phyloP scores from a whole-genome alignment of 2,329 filamentous ascomycete species.

The Rhinocladiella mackenziei region DNA sequence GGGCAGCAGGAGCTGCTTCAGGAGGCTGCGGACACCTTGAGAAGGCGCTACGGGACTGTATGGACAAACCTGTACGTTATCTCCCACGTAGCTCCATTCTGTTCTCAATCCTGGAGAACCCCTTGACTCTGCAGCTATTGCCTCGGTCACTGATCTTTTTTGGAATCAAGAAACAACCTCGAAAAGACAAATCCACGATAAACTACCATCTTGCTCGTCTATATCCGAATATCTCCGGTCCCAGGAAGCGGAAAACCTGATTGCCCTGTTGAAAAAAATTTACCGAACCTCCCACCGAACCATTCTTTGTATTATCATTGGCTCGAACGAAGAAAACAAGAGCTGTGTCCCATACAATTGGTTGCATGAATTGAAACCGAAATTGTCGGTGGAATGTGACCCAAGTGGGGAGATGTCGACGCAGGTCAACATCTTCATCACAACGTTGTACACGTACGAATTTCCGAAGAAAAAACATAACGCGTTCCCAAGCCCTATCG shows the following conservation, averaged over 20 bases:
- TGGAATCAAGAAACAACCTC: constrained; percentile 31
- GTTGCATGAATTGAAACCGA: no score
- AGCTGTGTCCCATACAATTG: no score
- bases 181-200: constrained; percentile 64
- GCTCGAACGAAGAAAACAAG: no score
- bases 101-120: background rate
- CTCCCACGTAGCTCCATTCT: background rate
- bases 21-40: constrained; percentile 59
- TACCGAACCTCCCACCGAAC: background rate
- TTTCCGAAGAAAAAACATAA: no score
- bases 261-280: constrained; percentile 31
- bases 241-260: constrained; percentile 59
- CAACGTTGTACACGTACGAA: no score
- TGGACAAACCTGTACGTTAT: constrained; percentile 71
- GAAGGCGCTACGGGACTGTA: constrained; percentile 61
- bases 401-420: no score
- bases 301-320: background rate
- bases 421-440: no score
- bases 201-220: constrained; percentile 85
- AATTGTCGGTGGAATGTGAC: no score
- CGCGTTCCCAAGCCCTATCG: no score
- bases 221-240: constrained; percentile 68
- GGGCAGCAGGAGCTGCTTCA: constrained; percentile 39
- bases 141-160: constrained; percentile 7
- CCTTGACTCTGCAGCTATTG: background rate